phyloP scores from a whole-genome alignment of 768 basidiomycete genomes.

The Macrocybe gigantea region DNA sequence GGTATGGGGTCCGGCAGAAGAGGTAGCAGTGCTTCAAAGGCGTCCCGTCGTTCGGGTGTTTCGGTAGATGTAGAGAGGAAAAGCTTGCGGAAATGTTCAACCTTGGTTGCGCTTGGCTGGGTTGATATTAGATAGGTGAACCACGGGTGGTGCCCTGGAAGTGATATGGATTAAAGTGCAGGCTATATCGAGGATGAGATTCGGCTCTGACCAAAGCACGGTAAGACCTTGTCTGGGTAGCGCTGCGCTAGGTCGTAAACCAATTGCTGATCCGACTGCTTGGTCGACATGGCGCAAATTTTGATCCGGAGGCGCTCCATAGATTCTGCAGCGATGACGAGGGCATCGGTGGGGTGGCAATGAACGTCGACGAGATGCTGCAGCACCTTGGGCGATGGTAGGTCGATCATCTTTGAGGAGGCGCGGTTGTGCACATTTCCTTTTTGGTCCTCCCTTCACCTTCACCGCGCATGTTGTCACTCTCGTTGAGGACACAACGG shows the following conservation, averaged over 20 bases:
- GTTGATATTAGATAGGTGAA: constrained; percentile 75
- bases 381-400: constrained; percentile 31
- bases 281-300: constrained; percentile 81
- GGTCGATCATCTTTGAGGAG: too few relatives aligned
- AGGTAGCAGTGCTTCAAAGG: constrained; percentile 53
- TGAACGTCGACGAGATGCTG: constrained; percentile 81
- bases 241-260: constrained; percentile 60
- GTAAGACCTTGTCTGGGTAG: constrained; percentile 66
- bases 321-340: constrained; percentile 32
- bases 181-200: constrained; percentile 7
- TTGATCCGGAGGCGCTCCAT: constrained; percentile 57
- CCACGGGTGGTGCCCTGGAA: constrained; percentile 90
- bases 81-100: constrained; percentile 69
- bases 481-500: constrained; percentile 1
- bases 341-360: constrained; percentile 87
- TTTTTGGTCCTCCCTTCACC: too few relatives aligned
- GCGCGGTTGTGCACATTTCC: too few relatives aligned
- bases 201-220: constrained; percentile 73
- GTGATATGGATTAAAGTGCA: constrained; percentile 5
- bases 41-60: constrained; percentile 19
- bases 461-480: constrained; percentile 3
- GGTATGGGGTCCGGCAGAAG: constrained; percentile 68
- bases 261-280: constrained; percentile 58
- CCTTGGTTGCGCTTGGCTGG: constrained; percentile 39
- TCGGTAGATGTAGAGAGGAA: constrained; percentile 39